A percentile compares a stretch with the other conserved stretches of the same genome.
Conservation (phyloP, 2,329 filamentous ascomycete genomes). For the Claviceps sp. region DNA sequence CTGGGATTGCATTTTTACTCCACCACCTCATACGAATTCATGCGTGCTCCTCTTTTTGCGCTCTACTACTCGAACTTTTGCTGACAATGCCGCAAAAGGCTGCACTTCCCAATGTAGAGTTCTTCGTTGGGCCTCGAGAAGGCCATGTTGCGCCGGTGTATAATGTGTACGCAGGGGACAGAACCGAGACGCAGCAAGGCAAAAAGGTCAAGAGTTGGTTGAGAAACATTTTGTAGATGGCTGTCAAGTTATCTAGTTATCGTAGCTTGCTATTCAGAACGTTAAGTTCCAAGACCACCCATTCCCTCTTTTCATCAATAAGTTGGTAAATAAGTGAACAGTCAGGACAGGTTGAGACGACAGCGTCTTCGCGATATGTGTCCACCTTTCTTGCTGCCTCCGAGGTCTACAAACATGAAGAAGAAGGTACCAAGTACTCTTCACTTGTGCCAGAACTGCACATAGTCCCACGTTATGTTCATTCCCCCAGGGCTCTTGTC, state of each 20-base stretch:
- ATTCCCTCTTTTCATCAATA: too few relatives aligned
- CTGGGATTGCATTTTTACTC: too few relatives aligned
- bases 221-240: conserved; percentile 7
- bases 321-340: too few relatives aligned
- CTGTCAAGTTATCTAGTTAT: too few relatives aligned
- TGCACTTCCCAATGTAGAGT: conserved; percentile 8
- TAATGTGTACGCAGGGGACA: conserved; percentile 10
- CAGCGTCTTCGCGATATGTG: too few relatives aligned
- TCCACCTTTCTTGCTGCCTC: too few relatives aligned
- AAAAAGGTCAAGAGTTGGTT: conserved; percentile 12
- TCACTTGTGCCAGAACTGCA: conserved; percentile 9
- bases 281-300: too few relatives aligned
- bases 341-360: too few relatives aligned
- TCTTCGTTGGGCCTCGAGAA: conserved; percentile 10
- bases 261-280: too few relatives aligned
- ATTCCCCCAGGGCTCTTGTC: conserved; percentile 10
- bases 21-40: too few relatives aligned
- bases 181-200: conserved; percentile 11
- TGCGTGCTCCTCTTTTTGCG: not conserved
- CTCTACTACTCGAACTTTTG: not conserved
- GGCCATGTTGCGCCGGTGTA: conserved; percentile 12
- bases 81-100: conserved; percentile 4
- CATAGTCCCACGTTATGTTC: conserved; percentile 11
- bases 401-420: not conserved
- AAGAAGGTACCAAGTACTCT: not conserved